Base-by-base conservation (phyloP, 306 rosid species). In the Citrullus amarus region DNA sequence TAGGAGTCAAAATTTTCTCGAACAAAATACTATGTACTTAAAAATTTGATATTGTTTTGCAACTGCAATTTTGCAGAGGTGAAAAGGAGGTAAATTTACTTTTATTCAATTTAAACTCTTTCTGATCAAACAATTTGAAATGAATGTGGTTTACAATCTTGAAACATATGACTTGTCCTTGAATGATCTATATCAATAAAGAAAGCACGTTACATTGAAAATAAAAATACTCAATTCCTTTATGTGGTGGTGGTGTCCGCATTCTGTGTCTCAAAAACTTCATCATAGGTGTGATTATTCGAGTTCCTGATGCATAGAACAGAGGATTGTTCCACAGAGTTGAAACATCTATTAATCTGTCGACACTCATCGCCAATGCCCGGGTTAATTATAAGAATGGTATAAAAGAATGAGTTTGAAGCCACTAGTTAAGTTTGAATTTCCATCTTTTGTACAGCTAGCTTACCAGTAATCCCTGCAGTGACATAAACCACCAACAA, bases 401-500 rank as follows among this genome's bases (percentile, higher is more conserved):
- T 13, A 48, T 22, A 44, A 71, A 28, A 71, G 13, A 71, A 71
- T 25, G 58, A 48, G 41, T 28, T 71, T 6, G 58, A 25, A 71
- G 76, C 41, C 57, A 71, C 8, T 69, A 69, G 38, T 44, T 20
- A 10, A n/a, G 22, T 44, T 71, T 46, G 76, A n/a, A 22, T 41
- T 13, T 46, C 8, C 51, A 8, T 25, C 56, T 69, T 71, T 38
- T 71, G 11, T 25, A 71, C 76, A 48, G 39, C 76, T 14, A 55
- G 9, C 53, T 70, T 28, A 73, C 80, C 80, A 82, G 39, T 75
- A 76, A 76, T 78, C 82, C 66, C 73, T 73, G 56, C 82, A 80
- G 57, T 81, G 72, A 54, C 84, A 80, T 12, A 50, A 78, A 69
- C 84, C 81, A 25, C 80, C 83, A 54, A 48, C 12, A 82, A 85